Evolutionary conservation across 2,329 filamentous ascomycete genomes (phyloP).

Genomic region (Xylariaceae sp.): DNA sequence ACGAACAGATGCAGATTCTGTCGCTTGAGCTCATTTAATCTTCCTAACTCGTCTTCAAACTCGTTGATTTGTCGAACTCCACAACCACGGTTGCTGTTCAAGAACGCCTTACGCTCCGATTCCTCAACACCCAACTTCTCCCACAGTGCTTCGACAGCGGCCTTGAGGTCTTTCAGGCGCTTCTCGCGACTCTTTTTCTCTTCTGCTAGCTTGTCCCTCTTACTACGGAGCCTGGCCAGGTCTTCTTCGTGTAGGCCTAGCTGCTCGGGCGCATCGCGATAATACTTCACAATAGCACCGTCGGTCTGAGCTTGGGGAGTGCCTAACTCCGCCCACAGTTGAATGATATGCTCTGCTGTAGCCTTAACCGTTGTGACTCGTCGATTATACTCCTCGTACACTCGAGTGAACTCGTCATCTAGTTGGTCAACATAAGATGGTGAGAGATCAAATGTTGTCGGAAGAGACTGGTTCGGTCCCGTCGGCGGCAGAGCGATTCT

Average conservation of each 20-base stretch:
- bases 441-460: conserved; percentile 90
- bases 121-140: conserved; percentile 83
- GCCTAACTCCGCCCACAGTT: conserved; percentile 93
- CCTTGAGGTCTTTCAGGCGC: conserved; percentile 72
- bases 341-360: conserved; percentile 82
- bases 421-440: conserved; percentile 83
- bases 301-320: conserved; percentile 94
- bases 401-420: conserved; percentile 87
- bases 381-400: conserved; percentile 94
- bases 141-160: conserved; percentile 85
- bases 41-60: conserved; percentile 85
- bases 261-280: conserved; percentile 89
- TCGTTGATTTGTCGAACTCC: conserved; percentile 92
- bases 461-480: conserved; percentile 72
- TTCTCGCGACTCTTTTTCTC: conserved; percentile 88
- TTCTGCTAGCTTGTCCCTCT: conserved; percentile 79
- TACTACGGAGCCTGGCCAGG: conserved; percentile 69
- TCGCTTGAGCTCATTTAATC: conserved; percentile 88
- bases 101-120: conserved; percentile 79
- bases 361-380: conserved; percentile 76
- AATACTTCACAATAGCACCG: conserved; percentile 80
- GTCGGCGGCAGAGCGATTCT: conserved; percentile 84
- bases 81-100: conserved; percentile 86
- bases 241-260: conserved; percentile 91
- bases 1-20: conserved; percentile 96